Conservation (phyloP, 306 rosid species). For the Vigna hirtella region DNA sequence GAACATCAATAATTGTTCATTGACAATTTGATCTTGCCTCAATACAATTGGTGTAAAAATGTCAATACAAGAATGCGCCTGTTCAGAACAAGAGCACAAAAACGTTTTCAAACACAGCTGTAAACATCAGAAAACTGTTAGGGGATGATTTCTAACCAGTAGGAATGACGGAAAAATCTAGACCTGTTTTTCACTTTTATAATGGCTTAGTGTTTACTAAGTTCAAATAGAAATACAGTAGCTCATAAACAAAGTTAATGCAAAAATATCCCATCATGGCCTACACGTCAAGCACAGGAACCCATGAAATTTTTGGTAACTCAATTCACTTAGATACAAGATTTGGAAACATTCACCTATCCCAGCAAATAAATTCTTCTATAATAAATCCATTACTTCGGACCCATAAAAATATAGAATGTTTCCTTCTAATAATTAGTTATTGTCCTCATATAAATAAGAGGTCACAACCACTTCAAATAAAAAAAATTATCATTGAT, state of each 20-base stretch:
- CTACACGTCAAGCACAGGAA: not conserved
- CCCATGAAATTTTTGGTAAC: slow-evolving; percentile 22
- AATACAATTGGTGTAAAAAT: slow-evolving; percentile 9
- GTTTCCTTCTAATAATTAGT: not conserved
- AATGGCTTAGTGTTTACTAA: not conserved
- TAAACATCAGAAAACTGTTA: not conserved
- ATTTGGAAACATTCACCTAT: not conserved
- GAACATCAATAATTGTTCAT: not conserved
- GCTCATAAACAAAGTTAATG: not conserved
- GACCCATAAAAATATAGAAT: not conserved
- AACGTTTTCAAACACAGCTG: not conserved
- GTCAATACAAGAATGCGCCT: not conserved
- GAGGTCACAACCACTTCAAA: not conserved
- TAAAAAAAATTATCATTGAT: not conserved
- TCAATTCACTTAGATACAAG: slow-evolving; percentile 9
- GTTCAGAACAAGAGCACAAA: not conserved
- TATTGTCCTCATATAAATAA: not conserved
- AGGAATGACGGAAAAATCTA: not conserved
- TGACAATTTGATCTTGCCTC: slow-evolving; percentile 3
- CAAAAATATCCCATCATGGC: not conserved
- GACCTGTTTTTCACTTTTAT: not conserved
- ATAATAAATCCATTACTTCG: slow-evolving; percentile 23
- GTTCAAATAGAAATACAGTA: not conserved
- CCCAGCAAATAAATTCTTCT: not conserved
- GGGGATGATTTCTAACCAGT: not conserved